Base-by-base conservation (phyloP, 805 yeast genomes). In the Zygosaccharomyces siamensis region DNA sequence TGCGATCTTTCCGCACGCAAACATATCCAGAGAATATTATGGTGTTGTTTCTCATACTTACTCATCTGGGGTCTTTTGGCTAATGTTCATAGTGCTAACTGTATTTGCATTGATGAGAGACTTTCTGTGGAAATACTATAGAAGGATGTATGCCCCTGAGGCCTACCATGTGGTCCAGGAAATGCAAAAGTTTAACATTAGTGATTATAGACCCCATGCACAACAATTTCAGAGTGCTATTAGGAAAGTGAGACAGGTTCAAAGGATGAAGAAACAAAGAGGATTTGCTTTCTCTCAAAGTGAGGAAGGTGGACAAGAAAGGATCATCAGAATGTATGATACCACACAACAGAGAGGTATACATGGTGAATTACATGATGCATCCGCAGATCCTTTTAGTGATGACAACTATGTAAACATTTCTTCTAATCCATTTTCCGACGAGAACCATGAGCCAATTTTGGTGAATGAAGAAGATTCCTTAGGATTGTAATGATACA, bases 241-340 rank as follows among this genome's bases (percentile, higher is more conserved):
- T 48, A 78, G 98, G 63, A 93, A 89, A 64, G 98, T 93, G 21
- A 84, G 99, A 69, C 99, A 95, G 69, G 98, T 93, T 33, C 96
- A 92, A 68, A 79, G 99, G 68, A 92, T 93, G 87, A 86, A 95
- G 66, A 93, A 93, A 63, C 99, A 93, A 70, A 83, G 98, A 70
- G 99, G 99, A 5, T 93, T 88, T 74, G 99, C 99, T 1, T 93
- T 93, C 61, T 89, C 97, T 5, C 98, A 93, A 68, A 89, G 86
- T 41, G 96, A 89, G 54, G 96, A 87, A 64, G 70, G 71, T 46
- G 95, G 95, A 32, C 97, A 90, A 70, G 97, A 89, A 56, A 83
- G 83, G 62, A 79, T 93, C 52, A 84, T 93, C 43, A 79, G 98
- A 60, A 88, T 95, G 73, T 93, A 93, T 61, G 99, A 93, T 67